phyloP scores from a whole-genome alignment of 2,329 filamentous ascomycete genomes.

The Talaromyces sp. region DNA sequence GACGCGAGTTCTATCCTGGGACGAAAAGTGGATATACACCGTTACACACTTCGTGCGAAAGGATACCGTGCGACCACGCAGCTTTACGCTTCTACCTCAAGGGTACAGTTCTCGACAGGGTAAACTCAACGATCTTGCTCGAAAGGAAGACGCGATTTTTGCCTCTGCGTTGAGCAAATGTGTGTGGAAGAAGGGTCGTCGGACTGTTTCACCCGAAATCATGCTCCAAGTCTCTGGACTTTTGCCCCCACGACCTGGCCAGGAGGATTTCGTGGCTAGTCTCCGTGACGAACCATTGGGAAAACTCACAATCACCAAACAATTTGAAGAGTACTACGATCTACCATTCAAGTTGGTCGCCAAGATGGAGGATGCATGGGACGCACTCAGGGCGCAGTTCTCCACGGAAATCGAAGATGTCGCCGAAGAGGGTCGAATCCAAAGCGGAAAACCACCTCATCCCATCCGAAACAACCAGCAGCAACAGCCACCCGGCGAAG shows the following conservation, averaged over 20 bases:
- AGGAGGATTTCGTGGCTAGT: constrained; percentile 17
- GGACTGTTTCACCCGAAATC: constrained; percentile 33
- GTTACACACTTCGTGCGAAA: constrained; percentile 29
- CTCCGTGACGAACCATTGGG: constrained; percentile 17
- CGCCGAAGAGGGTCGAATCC: constrained; percentile 15
- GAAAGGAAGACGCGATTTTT: constrained; percentile 20
- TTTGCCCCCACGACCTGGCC: constrained; percentile 19
- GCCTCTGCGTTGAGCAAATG: constrained; percentile 20
- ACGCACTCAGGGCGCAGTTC: constrained; percentile 13
- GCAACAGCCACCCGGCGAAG: constrained; percentile 1
- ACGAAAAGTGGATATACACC: constrained; percentile 32
- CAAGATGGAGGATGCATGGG: constrained; percentile 17
- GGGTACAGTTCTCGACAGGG: constrained; percentile 14
- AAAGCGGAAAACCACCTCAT: background rate
- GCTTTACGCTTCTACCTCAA: constrained; percentile 16
- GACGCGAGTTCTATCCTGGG: constrained; percentile 28
- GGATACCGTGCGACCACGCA: constrained; percentile 16
- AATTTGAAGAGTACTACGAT: constrained; percentile 20
- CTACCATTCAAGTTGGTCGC: constrained; percentile 19
- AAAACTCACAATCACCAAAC: constrained; percentile 17
- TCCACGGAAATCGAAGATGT: constrained; percentile 3
- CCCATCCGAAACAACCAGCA: background rate
- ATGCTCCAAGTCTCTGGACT: constrained; percentile 25
- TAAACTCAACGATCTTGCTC: constrained; percentile 18
- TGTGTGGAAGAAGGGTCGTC: constrained; percentile 21